Evolutionary conservation across 805 yeast species (phyloP), one percentile per base, ranked within the genome.

Genomic region (Ogataea pini): DNA sequence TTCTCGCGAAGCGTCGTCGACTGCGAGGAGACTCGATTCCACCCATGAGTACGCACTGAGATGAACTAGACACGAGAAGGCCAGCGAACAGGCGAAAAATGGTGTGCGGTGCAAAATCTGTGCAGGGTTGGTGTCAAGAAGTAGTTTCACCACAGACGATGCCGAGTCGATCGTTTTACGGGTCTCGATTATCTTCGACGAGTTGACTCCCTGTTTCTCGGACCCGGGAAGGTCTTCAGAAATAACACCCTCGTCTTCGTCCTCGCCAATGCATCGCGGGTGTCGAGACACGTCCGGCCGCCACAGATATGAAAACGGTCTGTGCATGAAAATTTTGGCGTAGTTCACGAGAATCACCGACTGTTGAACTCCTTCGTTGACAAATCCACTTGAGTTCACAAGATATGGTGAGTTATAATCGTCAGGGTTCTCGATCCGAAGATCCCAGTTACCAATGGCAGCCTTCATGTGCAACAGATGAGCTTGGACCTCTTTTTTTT

Each of bases 91-190:
- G 0, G 81, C 81, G 58, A 69, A 70, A 46, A 78, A 63, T 3
- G 82, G 82, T 0, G 82, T 77, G 56, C 83, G 63, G 32, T 70
- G 67, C 9, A 67, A 45, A 0, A 78, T 69, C 36, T 69, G 63
- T 1, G 74, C 61, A 0, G 81, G 73, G 49, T 72, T 72, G 1
- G 81, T 75, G 50, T 77, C 80, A 9, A 78, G 67, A 7, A 78
- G 61, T 1, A 75, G 60, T 47, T 69, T 72, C 1, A 76, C 73
- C 18, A 78, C 74, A 16, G 76, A 64, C 33, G 77, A 75, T 2
- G 83, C 82, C 18, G 80, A 77, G 44, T 75, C 80, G 17, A 78
- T 77, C 1, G 82, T 76, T 52, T 76, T 76, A 52, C 80, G 67
- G 0, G 83, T 78, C 52, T 76, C 82, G 31, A 77, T 72, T 27